These are phyloP conservation scores for Nadsonia commutata DNA, from an alignment of 1,139 yeast species.

Conservation along the genomic window DNA sequence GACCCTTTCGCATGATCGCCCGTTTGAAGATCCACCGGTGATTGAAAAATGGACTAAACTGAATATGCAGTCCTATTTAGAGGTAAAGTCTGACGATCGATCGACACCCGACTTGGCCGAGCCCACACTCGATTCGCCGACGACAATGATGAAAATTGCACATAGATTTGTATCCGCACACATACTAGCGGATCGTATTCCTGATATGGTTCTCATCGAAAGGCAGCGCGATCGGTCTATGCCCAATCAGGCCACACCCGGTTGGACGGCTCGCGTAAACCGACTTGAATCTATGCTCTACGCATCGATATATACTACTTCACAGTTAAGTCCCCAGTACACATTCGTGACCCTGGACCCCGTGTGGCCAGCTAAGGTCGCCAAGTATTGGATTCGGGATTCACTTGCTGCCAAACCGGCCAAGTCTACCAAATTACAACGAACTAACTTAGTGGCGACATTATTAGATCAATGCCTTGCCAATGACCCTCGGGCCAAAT, in stretches of 20 bases:
- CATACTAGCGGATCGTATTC: slow-evolving; percentile 9
- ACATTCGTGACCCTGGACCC: slow-evolving; percentile 10
- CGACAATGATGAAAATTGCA: background rate
- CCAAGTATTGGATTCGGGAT: slow-evolving; percentile 20
- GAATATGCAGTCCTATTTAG: slow-evolving; percentile 24
- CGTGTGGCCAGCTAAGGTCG: slow-evolving; percentile 17
- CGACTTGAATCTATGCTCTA: slow-evolving; percentile 37
- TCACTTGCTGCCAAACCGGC: slow-evolving; percentile 10
- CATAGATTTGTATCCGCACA: background rate
- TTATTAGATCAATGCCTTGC: slow-evolving; percentile 15
- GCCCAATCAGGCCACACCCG: slow-evolving; percentile 33
- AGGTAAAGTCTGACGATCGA: slow-evolving; percentile 8
- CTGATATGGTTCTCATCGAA: slow-evolving; percentile 36
- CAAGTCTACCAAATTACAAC: background rate
- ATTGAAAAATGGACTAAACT: slow-evolving; percentile 32
- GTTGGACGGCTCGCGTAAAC: slow-evolving; percentile 37
- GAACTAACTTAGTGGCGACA: slow-evolving; percentile 1
- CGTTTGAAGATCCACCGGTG: slow-evolving; percentile 15
- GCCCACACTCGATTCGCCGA: background rate
- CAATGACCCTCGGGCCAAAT: background rate
- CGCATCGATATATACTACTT: slow-evolving; percentile 20
- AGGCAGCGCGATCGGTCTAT: slow-evolving; percentile 39
- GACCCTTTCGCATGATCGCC: slow-evolving; percentile 8
- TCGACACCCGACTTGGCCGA: slow-evolving; percentile 13
- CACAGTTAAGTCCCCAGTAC: slow-evolving; percentile 8